phyloP scores from a whole-genome alignment of 2,329 filamentous ascomycete species.

The Colletotrichum siamense region DNA sequence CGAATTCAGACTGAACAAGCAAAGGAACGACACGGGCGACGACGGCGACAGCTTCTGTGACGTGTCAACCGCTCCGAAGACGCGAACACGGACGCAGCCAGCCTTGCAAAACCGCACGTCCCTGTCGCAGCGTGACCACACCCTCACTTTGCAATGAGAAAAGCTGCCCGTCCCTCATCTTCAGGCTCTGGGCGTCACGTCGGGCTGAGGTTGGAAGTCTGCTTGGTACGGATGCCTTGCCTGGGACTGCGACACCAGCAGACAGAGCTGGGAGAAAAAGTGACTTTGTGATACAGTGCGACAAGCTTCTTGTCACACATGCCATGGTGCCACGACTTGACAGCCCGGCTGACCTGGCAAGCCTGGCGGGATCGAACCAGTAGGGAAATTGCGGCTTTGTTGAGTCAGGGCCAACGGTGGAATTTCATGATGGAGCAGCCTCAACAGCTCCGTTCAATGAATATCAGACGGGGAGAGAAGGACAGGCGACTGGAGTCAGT shows the following conservation, averaged over 20 bases:
- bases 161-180: neutral
- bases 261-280: neutral
- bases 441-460: neutral
- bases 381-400: neutral
- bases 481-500: neutral
- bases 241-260: neutral
- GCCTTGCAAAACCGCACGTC: neutral
- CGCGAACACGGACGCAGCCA: neutral
- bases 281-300: conserved; percentile 3
- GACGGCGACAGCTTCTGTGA: neutral
- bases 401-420: neutral
- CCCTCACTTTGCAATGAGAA: neutral
- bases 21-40: neutral
- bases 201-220: neutral
- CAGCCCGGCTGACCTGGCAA: conserved; percentile 7
- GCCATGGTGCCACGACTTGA: neutral
- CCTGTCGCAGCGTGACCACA: neutral
- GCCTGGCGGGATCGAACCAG: neutral
- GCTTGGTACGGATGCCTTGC: neutral
- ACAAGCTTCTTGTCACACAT: neutral
- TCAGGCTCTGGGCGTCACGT: neutral
- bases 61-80: neutral
- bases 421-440: neutral
- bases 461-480: neutral
- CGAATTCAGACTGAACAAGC: neutral